Evolutionary conservation across 129 eudicot species (phyloP).

Genomic region (Saussurea involucrata): DNA sequence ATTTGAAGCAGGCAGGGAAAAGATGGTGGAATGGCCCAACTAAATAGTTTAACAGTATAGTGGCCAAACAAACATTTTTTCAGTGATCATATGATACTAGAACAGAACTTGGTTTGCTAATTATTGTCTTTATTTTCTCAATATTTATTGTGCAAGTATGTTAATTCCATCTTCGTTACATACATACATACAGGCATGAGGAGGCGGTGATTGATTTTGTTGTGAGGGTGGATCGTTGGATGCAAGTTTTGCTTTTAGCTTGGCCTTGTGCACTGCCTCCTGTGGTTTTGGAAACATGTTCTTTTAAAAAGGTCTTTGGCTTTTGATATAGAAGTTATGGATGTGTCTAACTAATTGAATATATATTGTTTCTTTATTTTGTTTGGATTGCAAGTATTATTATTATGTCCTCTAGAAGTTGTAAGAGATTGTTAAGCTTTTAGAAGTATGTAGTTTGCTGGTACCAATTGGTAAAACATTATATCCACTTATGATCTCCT

Average conservation of each 20-base stretch:
- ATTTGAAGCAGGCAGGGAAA: not conserved
- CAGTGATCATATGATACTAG: not conserved
- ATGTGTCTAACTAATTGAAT: slow-evolving; percentile 19
- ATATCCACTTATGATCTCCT: not conserved
- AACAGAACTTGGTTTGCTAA: not conserved
- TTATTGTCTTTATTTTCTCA: not conserved
- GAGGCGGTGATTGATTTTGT: slow-evolving; percentile 3
- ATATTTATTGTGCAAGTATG: not conserved
- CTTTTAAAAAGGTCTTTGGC: slow-evolving; percentile 14
- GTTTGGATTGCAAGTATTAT: slow-evolving; percentile 17
- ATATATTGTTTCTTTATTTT: slow-evolving; percentile 29
- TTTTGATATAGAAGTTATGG: slow-evolving; percentile 19
- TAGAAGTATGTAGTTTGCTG: slow-evolving; percentile 23
- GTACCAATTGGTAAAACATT: not conserved
- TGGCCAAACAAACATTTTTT: not conserved
- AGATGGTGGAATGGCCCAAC: not conserved
- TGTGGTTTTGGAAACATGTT: slow-evolving; percentile 19
- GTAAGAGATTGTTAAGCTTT: slow-evolving; percentile 23
- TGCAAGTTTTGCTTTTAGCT: not conserved
- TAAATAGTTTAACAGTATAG: not conserved
- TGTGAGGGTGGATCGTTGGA: slow-evolving; percentile 20
- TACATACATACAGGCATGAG: slow-evolving; percentile 46
- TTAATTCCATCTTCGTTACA: not conserved
- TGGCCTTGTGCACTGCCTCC: not conserved
- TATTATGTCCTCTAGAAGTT: not conserved